phyloP scores from a whole-genome alignment of 768 basidiomycete genomes.

The Suillus occidentalis region DNA sequence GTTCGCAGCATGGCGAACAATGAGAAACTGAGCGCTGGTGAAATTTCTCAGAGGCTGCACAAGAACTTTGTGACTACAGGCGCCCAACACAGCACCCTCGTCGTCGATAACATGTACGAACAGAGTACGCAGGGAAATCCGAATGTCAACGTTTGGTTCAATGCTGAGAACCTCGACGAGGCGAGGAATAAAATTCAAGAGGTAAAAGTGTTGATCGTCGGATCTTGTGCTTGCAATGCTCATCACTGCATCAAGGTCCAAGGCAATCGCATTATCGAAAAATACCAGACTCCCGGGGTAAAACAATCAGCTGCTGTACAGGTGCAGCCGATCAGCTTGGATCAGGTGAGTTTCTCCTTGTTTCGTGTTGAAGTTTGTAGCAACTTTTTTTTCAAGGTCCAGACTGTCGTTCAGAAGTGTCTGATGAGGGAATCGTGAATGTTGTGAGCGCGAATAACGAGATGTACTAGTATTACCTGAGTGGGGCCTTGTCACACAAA shows the following conservation, averaged over 20 bases:
- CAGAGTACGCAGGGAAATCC: neutral
- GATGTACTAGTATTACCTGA: neutral
- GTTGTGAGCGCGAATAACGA: neutral
- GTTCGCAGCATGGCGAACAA: neutral
- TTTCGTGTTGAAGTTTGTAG: neutral
- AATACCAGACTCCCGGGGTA: neutral
- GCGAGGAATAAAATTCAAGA: neutral
- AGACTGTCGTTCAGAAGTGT: neutral
- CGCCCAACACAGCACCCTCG: neutral
- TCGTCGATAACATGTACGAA: neutral
- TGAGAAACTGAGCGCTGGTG: neutral
- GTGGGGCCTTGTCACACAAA: neutral
- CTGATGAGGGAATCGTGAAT: neutral
- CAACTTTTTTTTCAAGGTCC: neutral
- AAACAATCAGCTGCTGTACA: neutral
- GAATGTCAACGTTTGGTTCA: neutral
- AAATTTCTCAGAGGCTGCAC: neutral
- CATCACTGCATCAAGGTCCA: neutral
- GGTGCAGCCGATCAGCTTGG: neutral
- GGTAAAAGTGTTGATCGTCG: neutral
- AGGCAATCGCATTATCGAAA: neutral
- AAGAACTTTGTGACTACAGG: neutral
- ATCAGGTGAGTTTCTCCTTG: neutral
- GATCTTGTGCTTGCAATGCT: neutral
- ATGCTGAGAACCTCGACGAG: neutral